Evolutionary conservation across 2,329 filamentous ascomycete genomes (phyloP), one percentile per base, ranked within the genome.

Genomic region (Xylaria sp.): DNA sequence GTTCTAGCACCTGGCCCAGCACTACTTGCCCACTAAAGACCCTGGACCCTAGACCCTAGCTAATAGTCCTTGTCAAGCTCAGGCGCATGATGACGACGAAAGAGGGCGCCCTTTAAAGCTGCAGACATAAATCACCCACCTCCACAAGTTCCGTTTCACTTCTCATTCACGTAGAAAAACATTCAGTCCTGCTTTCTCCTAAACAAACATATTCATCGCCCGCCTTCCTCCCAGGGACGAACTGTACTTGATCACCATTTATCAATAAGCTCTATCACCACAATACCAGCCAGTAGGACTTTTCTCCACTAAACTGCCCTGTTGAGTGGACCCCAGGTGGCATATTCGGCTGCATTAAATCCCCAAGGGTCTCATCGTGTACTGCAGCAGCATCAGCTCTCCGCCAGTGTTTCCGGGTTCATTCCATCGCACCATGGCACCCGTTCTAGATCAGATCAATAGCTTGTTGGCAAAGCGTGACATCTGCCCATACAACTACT

Each of bases 371-470:
- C 51, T 38, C 29, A 23, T 62, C 35, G n/a, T 52, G 10, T n/a
- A 29, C 3, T n/a, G 25, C 15, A 46, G 21, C 13, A 60, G 29
- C 33, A 55, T 31, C 29, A 37, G 46, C 35, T n/a, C 13, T 8
- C 25, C 23, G 29, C 19, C 19, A 55, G n/a, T n/a, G n/a, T n/a
- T n/a, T n/a, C n/a, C n/a, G n/a, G n/a, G n/a, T 49, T 5, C 33
- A 54, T 31, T 17, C 17, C 54, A 6, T 17, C 29, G 2, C 35
- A 54, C 8, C 13, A 73, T 73, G 72, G 70, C 71, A 21, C 67
- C 71, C 13, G 21, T 70, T 23, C 33, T 62, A 58, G 65, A 72
- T 25, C 58, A 68, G 31, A 31, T 63, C 33, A 37, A 48, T 44
- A 13, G 47, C 46, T 21, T 62, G 62, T 35, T 62, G 53, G 44